Evolutionary conservation across 176 grass and related monocot species (phyloP).

Genomic region (Oryza glaberrima): DNA sequence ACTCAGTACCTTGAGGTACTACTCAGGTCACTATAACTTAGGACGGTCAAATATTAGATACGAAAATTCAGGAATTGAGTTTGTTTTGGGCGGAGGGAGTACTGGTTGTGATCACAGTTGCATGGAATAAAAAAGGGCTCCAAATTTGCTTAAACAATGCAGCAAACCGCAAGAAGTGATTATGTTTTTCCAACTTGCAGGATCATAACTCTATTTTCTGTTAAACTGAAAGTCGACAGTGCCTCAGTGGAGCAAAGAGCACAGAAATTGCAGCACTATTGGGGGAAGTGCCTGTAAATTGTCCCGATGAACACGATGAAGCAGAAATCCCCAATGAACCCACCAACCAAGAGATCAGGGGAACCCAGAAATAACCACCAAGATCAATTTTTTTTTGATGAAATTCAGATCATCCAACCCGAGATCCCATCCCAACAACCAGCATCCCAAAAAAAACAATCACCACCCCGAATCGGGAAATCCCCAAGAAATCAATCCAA

Average conservation of each 20-base stretch:
- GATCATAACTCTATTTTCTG: conserved; percentile 37
- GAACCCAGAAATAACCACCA: neutral
- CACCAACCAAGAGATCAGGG: conserved; percentile 14
- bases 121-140: conserved; percentile 27
- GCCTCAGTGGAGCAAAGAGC: neutral
- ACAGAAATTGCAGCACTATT: conserved; percentile 38
- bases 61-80: too few relatives aligned
- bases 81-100: too few relatives aligned
- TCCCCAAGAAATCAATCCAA: neutral
- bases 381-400: conserved; percentile 4
- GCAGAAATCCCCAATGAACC: neutral
- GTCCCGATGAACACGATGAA: conserved; percentile 5
- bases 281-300: conserved; percentile 10
- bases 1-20: too few relatives aligned
- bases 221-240: conserved; percentile 33
- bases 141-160: conserved; percentile 31
- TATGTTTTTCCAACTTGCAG: conserved; percentile 38
- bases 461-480: neutral
- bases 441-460: neutral
- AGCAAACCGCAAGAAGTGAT: conserved; percentile 18
- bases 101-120: neutral
- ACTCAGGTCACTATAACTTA: too few relatives aligned
- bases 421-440: conserved; percentile 50
- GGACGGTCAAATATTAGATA: too few relatives aligned
- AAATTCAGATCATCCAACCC: conserved; percentile 20